Base-by-base conservation (phyloP, 192 early-diverging fungal genomes). In the Mortierella alpina region DNA sequence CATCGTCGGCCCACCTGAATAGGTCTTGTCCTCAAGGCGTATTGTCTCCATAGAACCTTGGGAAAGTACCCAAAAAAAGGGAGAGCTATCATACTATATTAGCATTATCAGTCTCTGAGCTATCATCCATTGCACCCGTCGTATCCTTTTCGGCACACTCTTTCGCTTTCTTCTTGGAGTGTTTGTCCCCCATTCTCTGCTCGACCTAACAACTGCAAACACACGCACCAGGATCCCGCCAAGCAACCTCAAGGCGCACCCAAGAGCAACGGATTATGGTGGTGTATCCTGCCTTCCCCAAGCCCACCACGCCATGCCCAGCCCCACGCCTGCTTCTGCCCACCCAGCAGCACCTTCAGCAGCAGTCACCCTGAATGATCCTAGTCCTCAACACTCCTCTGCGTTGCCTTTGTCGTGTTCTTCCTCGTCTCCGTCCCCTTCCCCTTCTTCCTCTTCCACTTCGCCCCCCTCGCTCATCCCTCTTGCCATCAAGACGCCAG, bases 281-380 rank as follows among this genome's bases (percentile, higher is more conserved):
- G 31, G 63, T 62, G 65, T 60, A 57, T 75, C 13, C 55, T 69
- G 41, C 54, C 51, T 63, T 52, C 66, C 56, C 69, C 47, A 22
- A 22, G 55, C 54, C 31, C 55, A 53, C 41, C 22, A 72, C 47
- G 70, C 60, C 74, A 76, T 76, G 74, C 60, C 74, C 51, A 66
- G 66, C 60, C 55, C 61, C 66, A 54, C 54, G 58, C 45, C 22
- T 53, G 48, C 54, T 53, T 18, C 72, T 45, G 68, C 47, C 13
- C 45, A 44, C 39, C n/a, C 66, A 48, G 44, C 64, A 66, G 8
- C 65, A 53, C 7, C 65, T 18, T 41, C 66, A 58, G 46, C 66
- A 52, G 5, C 66, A 63, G 50, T 51, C 20, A 63, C 70, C 39
- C 52, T 80, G 56, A 67, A 68, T 17, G 65, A 80, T 54, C 54